These are phyloP conservation scores for Ogataea hybrid DNA, from an alignment of 1,139 yeast genomes.

Conservation along the genomic window DNA sequence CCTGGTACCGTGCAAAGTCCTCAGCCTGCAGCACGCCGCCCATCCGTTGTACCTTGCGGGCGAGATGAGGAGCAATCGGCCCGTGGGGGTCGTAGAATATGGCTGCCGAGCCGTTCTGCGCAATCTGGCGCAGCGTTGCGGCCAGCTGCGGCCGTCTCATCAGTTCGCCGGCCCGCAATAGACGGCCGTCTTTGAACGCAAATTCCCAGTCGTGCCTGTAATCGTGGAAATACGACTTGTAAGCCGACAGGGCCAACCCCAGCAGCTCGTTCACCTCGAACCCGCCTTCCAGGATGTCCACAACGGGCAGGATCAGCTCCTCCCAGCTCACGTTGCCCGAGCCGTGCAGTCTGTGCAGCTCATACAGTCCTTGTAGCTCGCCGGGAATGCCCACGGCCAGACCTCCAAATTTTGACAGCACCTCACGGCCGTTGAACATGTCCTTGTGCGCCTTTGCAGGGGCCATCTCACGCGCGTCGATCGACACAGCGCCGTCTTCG, in stretches of 20 bases:
- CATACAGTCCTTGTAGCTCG: slow-evolving; percentile 77
- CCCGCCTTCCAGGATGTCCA: slow-evolving; percentile 63
- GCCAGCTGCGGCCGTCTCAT: slow-evolving; percentile 63
- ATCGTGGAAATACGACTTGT: slow-evolving; percentile 35
- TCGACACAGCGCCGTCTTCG: slow-evolving; percentile 49
- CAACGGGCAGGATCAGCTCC: slow-evolving; percentile 74
- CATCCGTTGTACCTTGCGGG: slow-evolving; percentile 31
- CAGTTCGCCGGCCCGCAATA: slow-evolving; percentile 54
- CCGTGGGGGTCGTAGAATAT: slow-evolving; percentile 77
- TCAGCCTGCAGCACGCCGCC: slow-evolving; percentile 46
- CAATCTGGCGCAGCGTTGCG: slow-evolving; percentile 62
- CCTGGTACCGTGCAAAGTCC: slow-evolving; percentile 67
- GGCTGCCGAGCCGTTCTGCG: slow-evolving; percentile 69
- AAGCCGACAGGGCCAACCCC: slow-evolving; percentile 38
- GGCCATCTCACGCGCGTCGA: slow-evolving; percentile 89
- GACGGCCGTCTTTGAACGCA: slow-evolving; percentile 38
- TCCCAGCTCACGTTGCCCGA: slow-evolving; percentile 72
- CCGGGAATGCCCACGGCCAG: slow-evolving; percentile 88
- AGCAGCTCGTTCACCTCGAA: slow-evolving; percentile 57
- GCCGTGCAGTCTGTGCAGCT: slow-evolving; percentile 57
- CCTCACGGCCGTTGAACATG: slow-evolving; percentile 55
- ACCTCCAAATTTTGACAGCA: slow-evolving; percentile 71
- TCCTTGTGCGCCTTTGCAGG: slow-evolving; percentile 60
- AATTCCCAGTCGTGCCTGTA: slow-evolving; percentile 52
- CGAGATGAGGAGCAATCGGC: slow-evolving; percentile 42